A percentile compares a stretch with the other conserved stretches of the same genome.
Evolutionary conservation across 2,329 filamentous ascomycete species (phyloP).

Genomic region (Leptographium lundbergii): DNA sequence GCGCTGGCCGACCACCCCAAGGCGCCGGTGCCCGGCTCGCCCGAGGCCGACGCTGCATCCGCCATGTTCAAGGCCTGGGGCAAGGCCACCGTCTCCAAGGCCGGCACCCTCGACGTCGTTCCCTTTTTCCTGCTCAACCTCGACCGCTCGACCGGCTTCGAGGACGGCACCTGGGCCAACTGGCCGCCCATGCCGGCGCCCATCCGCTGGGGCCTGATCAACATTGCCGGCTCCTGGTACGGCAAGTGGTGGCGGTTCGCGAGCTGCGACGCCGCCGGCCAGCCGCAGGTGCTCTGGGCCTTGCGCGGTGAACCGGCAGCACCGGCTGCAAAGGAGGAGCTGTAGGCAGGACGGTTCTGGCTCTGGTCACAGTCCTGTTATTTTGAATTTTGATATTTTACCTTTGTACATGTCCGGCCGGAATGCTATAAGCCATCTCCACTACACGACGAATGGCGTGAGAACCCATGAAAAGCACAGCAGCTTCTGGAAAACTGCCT

Average conservation of each 20-base stretch:
- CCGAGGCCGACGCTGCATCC: constrained; percentile 30
- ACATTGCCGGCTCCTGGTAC: constrained; percentile 43
- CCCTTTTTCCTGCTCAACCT: constrained; percentile 54
- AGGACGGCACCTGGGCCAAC: constrained; percentile 45
- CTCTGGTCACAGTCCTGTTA: neutral
- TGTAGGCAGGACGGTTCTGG: neutral
- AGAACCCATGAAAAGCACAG: neutral
- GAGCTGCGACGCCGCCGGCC: constrained; percentile 42
- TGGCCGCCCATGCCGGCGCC: constrained; percentile 54
- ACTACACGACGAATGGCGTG: neutral
- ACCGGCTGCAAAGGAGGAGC: constrained; percentile 1
- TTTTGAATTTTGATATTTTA: too few relatives aligned
- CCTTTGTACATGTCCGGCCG: neutral
- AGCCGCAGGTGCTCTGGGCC: constrained; percentile 41
- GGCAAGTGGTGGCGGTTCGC: constrained; percentile 52
- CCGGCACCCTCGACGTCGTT: constrained; percentile 44
- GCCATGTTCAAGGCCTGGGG: constrained; percentile 47
- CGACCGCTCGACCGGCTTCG: constrained; percentile 36
- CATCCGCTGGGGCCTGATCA: constrained; percentile 46
- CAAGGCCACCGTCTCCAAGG: constrained; percentile 50
- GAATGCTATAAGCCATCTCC: neutral
- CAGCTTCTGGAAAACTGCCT: neutral
- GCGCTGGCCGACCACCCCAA: constrained; percentile 34
- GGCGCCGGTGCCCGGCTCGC: constrained; percentile 33
- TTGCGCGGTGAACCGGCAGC: constrained; percentile 16